Conservation (phyloP, 805 yeast species). For the Torulaspora maleeae region DNA sequence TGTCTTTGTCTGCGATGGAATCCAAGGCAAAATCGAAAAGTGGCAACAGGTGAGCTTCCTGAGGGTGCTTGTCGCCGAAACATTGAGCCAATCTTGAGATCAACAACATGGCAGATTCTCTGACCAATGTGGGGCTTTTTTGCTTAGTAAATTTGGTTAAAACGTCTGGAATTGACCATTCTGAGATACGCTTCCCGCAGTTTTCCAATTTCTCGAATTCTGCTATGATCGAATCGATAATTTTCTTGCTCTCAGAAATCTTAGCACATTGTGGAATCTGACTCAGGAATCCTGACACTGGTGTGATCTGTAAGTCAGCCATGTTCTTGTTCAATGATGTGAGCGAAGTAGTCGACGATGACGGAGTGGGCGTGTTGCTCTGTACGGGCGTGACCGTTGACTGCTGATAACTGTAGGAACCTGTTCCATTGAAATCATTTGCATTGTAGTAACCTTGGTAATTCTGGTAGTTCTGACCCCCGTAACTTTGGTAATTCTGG, state of each 20-base stretch:
- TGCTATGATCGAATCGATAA: constrained; percentile 42
- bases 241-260: constrained; percentile 37
- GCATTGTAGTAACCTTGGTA: not conserved
- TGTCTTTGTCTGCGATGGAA: constrained; percentile 79
- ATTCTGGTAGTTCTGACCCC: constrained; percentile 15
- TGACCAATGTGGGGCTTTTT: constrained; percentile 65
- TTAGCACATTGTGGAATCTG: constrained; percentile 32
- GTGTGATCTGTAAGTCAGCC: constrained; percentile 57
- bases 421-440: constrained; percentile 15
- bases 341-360: constrained; percentile 67
- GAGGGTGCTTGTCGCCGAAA: constrained; percentile 64
- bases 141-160: constrained; percentile 63
- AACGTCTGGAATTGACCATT: constrained; percentile 63
- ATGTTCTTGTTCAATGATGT: constrained; percentile 68
- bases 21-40: constrained; percentile 64
- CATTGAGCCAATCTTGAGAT: constrained; percentile 54
- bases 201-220: constrained; percentile 37
- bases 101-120: constrained; percentile 71
- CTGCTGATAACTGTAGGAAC: constrained; percentile 30
- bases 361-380: constrained; percentile 38
- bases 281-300: constrained; percentile 55
- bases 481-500: constrained; percentile 15
- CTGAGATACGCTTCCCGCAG: constrained; percentile 42
- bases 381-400: constrained; percentile 36
- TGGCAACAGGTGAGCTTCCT: constrained; percentile 67